Evolutionary conservation across 1,284 basidiomycete genomes (phyloP), one percentile per base, ranked within the genome.

Genomic region (Tausonia pullulans): DNA sequence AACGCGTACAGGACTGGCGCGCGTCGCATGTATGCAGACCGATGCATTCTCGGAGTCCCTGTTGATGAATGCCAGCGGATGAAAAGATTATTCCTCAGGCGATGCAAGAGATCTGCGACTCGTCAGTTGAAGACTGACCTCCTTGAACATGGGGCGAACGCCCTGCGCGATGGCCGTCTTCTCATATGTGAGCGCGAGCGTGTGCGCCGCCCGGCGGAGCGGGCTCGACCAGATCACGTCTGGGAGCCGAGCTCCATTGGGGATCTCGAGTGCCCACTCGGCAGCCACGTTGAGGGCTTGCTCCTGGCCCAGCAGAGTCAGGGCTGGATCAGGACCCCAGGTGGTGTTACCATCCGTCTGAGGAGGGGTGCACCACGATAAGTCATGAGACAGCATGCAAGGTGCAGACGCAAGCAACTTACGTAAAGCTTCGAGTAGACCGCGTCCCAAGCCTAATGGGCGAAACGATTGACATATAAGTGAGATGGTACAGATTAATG

Each of bases 11-110:
- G 1, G 55, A 44, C 6, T 27, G 57, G 13, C 51, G 63, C 43
- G 44, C 63, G 53, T 64, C 63, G 39, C 63, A 64, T 14, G 63
- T 64, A 39, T 64, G 63, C 3, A 52, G 49, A 14, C 63, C 63
- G 14, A 64, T 60, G 3, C 50, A 41, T 51, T 64, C 63, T 16
- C 63, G 63, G 5, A 64, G 54, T 11, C 56, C 55, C 57, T 62
- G 43, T 1, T 39, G 39, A 13, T 43, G 7, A 16, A 7, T 14
- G 46, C 13, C 5, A 48, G 48, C n/a, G n/a, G n/a, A 14, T 39
- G 11, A 7, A 40, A 41, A 41, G 5, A 58, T 3, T 27, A 39
- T 27, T 10, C 49, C 27, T 40, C 1, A 3, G 7, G 11, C 13
- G 39, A 27, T 39, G 39, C 13, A 2, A 14, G 27, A 43, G 54